A percentile compares a stretch with the other conserved stretches of the same genome.
phyloP scores from a whole-genome alignment of 352 stramenopile genomes.

The Phytophthora pini region DNA sequence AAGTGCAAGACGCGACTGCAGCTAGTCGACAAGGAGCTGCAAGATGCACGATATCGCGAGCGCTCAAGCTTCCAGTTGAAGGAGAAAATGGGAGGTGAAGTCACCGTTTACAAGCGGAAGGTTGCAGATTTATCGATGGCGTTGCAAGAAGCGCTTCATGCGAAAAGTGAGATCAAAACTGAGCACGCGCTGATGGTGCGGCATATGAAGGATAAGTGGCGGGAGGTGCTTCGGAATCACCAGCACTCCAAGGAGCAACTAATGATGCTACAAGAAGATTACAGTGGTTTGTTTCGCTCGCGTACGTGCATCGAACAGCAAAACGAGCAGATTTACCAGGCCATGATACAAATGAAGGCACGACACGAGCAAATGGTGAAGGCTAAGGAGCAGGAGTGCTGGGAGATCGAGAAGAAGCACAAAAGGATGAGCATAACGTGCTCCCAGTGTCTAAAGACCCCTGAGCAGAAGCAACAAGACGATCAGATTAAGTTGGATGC shows the following conservation, averaged over 20 bases:
- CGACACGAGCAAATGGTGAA: constrained; percentile 56
- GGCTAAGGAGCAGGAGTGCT: constrained; percentile 58
- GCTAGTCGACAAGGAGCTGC: constrained; percentile 72
- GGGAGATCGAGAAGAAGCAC: constrained; percentile 69
- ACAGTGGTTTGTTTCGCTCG: constrained; percentile 64
- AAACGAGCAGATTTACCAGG: constrained; percentile 55
- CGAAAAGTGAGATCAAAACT: constrained; percentile 55
- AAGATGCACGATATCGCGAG: constrained; percentile 68
- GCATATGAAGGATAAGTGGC: constrained; percentile 77
- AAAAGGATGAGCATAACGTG: constrained; percentile 59
- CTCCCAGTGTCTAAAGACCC: constrained; percentile 58
- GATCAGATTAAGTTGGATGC: constrained; percentile 47
- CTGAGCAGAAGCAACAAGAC: constrained; percentile 54
- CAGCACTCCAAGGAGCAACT: constrained; percentile 64
- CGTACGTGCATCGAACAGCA: constrained; percentile 47
- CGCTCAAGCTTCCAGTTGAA: constrained; percentile 71
- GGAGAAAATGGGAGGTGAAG: constrained; percentile 67
- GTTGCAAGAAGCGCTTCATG: constrained; percentile 53
- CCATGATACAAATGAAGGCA: constrained; percentile 51
- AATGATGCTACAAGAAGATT: constrained; percentile 76
- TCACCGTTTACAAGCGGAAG: constrained; percentile 62
- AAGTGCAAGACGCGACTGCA: constrained; percentile 55
- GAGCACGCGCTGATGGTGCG: constrained; percentile 52
- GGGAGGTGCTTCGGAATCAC: constrained; percentile 50
- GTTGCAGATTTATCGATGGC: constrained; percentile 56